phyloP scores from a whole-genome alignment of 2,329 filamentous ascomycete genomes.

The Plectosphaerella plurivora region DNA sequence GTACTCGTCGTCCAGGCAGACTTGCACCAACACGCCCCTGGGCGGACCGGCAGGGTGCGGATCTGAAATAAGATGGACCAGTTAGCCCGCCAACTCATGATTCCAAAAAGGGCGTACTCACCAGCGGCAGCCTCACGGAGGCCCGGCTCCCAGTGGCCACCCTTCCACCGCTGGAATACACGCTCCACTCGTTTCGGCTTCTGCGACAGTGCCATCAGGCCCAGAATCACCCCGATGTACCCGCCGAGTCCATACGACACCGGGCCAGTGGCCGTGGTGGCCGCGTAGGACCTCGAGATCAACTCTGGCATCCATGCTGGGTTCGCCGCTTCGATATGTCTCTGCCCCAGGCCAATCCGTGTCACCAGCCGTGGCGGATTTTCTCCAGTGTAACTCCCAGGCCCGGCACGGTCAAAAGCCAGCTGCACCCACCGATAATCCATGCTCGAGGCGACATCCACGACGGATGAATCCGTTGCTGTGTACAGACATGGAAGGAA shows the following conservation, averaged over 20 bases:
- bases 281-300: conserved; percentile 25
- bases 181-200: conserved; percentile 1
- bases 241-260: conserved; percentile 24
- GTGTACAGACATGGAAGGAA: conserved; percentile 9
- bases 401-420: conserved; percentile 18
- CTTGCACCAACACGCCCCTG: conserved; percentile 26
- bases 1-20: conserved; percentile 26
- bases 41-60: conserved; percentile 19
- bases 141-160: neutral
- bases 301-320: conserved; percentile 34
- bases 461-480: neutral
- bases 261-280: neutral
- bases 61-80: conserved; percentile 11
- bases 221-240: conserved; percentile 14
- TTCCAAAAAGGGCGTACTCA: neutral
- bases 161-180: conserved; percentile 11
- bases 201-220: conserved; percentile 6
- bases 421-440: conserved; percentile 20
- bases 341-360: conserved; percentile 16
- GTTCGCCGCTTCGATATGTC: conserved; percentile 20
- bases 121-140: neutral
- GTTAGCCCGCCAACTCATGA: too few species aligned
- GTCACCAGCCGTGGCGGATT: conserved; percentile 18
- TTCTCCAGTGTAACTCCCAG: neutral
- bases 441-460: conserved; percentile 9